Base-by-base conservation (phyloP, 1,139 yeast genomes). In the Debaryomyces coudertii region DNA sequence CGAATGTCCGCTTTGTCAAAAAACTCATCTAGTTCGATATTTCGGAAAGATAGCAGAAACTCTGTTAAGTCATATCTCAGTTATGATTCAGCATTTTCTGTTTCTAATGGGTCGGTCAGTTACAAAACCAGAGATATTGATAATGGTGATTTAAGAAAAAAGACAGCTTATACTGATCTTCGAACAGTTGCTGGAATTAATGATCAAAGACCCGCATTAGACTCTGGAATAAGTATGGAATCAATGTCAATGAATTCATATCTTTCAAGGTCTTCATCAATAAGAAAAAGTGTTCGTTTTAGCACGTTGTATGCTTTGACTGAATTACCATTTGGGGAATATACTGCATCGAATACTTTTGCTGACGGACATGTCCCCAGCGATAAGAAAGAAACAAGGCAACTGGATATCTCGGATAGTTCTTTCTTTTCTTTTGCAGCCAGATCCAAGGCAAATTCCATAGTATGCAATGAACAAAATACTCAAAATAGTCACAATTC, bases 71-170 rank as follows among this genome's bases (percentile, higher is more conserved):
- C 85, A 1, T 80, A 80, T 52, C 50, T 80, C 36, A 78, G 82
- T 49, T 80, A 80, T 51, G 85, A 80, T 56, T 78, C 84, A 1
- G 82, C 78, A 3, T 68, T 77, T 44, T 78, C 83, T 1, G 55
- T 65, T 9, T 62, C 71, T 6, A 62, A 67, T 42, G 63, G 58
- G 2, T 62, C 71, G 0, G 47, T 52, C 12, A 27, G 45, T 16
- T 52, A 47, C 3, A 49, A 48, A 18, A 37, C 43, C 14, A 62
- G 54, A 12, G 58, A 54, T 3, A 47, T 30, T 24, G 54, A 53
- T 8, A 43, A 46, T 38, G 50, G 50, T 4, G 63, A 67, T 12
- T 62, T 71, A 45, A 63, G 65, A 47, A 75, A 71, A 57, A 74
- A 72, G 57, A 59, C 60, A 16, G 80, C 73, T 0, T 68, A 63